These are phyloP conservation scores for Neurospora tetrasperma DNA, from an alignment of 495 filamentous ascomycete genomes.

Conservation along the genomic window DNA sequence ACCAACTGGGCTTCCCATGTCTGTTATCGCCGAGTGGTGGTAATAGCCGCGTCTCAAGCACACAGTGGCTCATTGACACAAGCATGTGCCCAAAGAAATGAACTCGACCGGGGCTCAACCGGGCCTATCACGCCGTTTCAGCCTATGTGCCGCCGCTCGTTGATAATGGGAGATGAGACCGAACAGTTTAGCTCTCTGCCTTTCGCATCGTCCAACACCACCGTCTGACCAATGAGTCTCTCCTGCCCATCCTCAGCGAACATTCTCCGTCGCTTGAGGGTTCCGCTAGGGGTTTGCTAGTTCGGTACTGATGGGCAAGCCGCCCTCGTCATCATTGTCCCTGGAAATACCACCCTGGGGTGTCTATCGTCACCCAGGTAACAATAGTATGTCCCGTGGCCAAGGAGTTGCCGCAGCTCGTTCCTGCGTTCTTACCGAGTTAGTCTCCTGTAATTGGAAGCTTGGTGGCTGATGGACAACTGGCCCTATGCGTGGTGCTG, in stretches of 20 bases:
- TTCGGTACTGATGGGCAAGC: not conserved
- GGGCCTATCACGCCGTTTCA: not conserved
- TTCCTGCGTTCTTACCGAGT: not conserved
- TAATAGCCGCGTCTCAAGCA: not conserved
- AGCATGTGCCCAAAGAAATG: not conserved
- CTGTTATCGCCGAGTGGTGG: not conserved
- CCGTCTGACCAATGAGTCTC: not conserved
- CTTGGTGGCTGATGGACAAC: not conserved
- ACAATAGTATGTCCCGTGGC: not conserved
- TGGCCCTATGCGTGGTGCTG: not conserved
- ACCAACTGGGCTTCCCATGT: not conserved
- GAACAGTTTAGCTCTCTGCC: not conserved
- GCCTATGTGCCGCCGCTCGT: not conserved
- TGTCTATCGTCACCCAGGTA: not conserved
- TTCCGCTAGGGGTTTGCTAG: not conserved
- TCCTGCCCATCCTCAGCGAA: not conserved
- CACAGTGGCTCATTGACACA: not conserved
- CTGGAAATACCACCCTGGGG: not conserved
- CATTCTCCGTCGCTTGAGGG: not conserved
- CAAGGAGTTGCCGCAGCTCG: not conserved
- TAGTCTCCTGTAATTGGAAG: not conserved
- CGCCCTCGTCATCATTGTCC: not conserved
- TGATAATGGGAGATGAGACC: not conserved
- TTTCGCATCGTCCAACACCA: not conserved
- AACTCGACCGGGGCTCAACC: not conserved